Evolutionary conservation across 495 filamentous ascomycete genomes (phyloP), one percentile per base, ranked within the genome.

Genomic region (Hyphodiscus hymeniophilus): DNA sequence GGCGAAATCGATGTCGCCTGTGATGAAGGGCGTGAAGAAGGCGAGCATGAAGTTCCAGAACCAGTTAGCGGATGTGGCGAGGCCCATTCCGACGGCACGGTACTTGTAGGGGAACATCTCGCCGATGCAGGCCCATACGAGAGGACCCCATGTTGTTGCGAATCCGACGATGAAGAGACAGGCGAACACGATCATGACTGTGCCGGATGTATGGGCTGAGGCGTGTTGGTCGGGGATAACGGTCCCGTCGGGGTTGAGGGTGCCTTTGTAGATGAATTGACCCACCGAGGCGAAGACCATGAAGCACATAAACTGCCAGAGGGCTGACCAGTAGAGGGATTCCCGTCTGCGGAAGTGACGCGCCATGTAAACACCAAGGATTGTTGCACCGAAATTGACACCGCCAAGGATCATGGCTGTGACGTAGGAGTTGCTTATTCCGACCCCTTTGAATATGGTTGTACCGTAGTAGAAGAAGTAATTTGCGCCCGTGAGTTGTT

Each of bases 11-110:
- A 94, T 90, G 30, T 74, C 70, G 16, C 61, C 61, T 32, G 72
- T 77, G 58, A 87, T 86, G 63, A 85, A 82, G 6, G 87, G 85
- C 2, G 87, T 89, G 68, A 90, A 85, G 73, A 92, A 88, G 10
- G 80, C 79, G 57, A 92, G 80, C 54, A 91, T 63, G 71, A 91
- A 31, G 64, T 94, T 95, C 82, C 82, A 92, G 46, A 81, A 76
- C 89, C 89, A 95, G 70, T 94, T 95, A 45, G 79, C 75, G 5
- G 83, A 80, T 0, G 89, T 92, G 13, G 84, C 82, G 15, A 89
- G 59, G 28, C 81, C 84, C 74, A 89, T 89, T 55, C 75, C 80
- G 24, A 78, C 75, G 16, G 84, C 84, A 35, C 87, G 79, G 63
- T 89, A 87, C 39, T 80, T 73, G 47, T 79, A 73, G 17, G 89